A percentile compares a stretch with the other conserved stretches of the same genome.
Evolutionary conservation across 2,329 filamentous ascomycete species (phyloP).

Genomic region (Nannizziopsis arthrosporioides): DNA sequence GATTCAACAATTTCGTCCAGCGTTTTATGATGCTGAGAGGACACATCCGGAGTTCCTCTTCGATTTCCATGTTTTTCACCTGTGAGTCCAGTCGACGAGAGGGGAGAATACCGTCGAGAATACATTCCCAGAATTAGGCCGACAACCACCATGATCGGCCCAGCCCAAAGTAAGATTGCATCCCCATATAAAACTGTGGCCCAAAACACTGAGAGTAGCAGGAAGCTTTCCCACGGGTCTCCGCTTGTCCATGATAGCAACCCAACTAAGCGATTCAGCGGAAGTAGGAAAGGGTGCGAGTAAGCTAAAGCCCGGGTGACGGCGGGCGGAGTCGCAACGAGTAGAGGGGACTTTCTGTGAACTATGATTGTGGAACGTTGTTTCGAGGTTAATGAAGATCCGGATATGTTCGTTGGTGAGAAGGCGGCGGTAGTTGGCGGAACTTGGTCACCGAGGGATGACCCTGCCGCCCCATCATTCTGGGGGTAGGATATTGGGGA

Average conservation of each 20-base stretch:
- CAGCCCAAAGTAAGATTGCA: conserved; percentile 64
- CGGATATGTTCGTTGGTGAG: conserved; percentile 67
- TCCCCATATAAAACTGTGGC: conserved; percentile 75
- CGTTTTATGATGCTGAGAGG: conserved; percentile 76
- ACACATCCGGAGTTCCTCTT: conserved; percentile 46
- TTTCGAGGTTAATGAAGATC: conserved; percentile 55
- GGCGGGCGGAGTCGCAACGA: conserved; percentile 87
- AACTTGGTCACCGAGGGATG: conserved; percentile 33
- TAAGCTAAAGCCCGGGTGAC: conserved; percentile 90
- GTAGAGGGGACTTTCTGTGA: conserved; percentile 86
- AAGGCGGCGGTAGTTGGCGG: conserved; percentile 79
- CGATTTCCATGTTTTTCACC: conserved; percentile 50
- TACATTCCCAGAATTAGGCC: conserved; percentile 87
- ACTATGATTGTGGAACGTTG: conserved; percentile 86
- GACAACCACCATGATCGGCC: conserved; percentile 69
- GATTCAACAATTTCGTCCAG: conserved; percentile 95
- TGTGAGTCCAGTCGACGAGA: conserved; percentile 73
- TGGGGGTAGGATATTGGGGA: conserved; percentile 32
- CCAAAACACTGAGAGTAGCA: conserved; percentile 80
- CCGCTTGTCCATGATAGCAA: conserved; percentile 86
- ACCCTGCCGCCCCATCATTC: conserved; percentile 28
- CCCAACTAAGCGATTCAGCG: conserved; percentile 73
- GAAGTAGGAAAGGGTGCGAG: conserved; percentile 85
- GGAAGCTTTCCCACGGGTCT: conserved; percentile 94
- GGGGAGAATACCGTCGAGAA: conserved; percentile 71